Conservation (phyloP, 2,329 filamentous ascomycete species). For the Colletotrichum lini region DNA sequence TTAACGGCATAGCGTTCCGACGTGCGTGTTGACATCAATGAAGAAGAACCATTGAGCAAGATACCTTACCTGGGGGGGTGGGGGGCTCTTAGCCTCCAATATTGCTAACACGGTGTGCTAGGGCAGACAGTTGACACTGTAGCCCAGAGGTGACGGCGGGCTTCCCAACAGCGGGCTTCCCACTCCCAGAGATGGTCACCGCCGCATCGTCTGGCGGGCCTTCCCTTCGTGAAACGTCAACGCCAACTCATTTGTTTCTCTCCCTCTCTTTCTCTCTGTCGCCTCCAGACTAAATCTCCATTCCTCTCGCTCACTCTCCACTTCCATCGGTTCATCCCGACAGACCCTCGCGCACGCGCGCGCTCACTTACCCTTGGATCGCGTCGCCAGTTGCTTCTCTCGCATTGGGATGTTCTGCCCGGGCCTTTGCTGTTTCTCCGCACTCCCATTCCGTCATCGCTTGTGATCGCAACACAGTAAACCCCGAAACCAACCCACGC, state of each 20-base stretch:
- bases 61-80: too few relatives aligned
- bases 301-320: constrained; percentile 1
- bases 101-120: neutral
- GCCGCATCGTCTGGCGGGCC: neutral
- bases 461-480: constrained; percentile 31
- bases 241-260: constrained; percentile 3
- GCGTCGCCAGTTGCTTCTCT: neutral
- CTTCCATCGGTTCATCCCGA: neutral
- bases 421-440: constrained; percentile 20
- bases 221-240: constrained; percentile 20
- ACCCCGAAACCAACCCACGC: constrained; percentile 29
- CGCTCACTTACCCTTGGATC: neutral
- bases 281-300: too few relatives aligned
- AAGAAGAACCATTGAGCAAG: neutral
- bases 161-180: neutral
- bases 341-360: neutral
- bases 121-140: neutral
- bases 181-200: neutral
- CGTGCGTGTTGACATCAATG: neutral
- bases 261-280: neutral
- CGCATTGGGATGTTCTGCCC: neutral
- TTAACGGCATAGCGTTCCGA: too few relatives aligned
- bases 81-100: too few relatives aligned
- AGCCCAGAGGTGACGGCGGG: neutral
- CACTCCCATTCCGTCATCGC: constrained; percentile 17